A percentile compares a stretch with the other conserved stretches of the same genome.
Evolutionary conservation across 345 rosid genomes (phyloP).

Genomic region (Hibiscus trionum): DNA sequence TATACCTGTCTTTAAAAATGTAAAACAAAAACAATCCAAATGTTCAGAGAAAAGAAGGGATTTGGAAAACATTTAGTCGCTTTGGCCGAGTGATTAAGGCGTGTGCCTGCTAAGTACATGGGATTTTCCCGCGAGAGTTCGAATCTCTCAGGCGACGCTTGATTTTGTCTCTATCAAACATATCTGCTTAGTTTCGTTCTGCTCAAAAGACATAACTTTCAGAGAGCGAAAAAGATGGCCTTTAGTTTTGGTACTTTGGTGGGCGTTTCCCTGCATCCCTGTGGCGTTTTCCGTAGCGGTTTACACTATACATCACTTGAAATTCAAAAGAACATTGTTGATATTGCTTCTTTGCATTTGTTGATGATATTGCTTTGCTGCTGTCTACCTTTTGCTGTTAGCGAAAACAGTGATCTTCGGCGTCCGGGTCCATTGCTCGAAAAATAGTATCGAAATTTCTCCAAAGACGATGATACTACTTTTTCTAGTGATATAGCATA

Average conservation of each 20-base stretch:
- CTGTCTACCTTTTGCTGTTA: conserved; percentile 10
- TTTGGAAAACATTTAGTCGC: too few relatives aligned
- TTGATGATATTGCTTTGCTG: conserved; percentile 25
- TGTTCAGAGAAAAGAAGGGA: too few relatives aligned
- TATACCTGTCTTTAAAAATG: too few relatives aligned
- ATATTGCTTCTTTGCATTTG: conserved; percentile 35
- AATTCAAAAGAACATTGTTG: conserved; percentile 19
- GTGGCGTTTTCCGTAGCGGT: conserved; percentile 18
- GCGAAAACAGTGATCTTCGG: conserved; percentile 15
- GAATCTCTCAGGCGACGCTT: conserved; percentile 57
- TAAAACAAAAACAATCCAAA: too few relatives aligned
- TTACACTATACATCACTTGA: conserved; percentile 18
- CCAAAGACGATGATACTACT: conserved; percentile 8
- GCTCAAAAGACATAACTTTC: background rate
- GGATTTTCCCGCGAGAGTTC: conserved; percentile 83
- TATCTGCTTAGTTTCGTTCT: too few relatives aligned
- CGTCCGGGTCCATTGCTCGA: conserved; percentile 25
- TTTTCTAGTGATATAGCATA: conserved; percentile 34
- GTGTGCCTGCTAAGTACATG: conserved; percentile 27
- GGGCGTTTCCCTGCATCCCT: conserved; percentile 32
- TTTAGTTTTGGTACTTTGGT: conserved; percentile 39
- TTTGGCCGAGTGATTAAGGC: too few relatives aligned
- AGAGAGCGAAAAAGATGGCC: conserved; percentile 34
- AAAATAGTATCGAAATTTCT: conserved; percentile 9
- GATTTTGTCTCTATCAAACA: too few relatives aligned